These are phyloP conservation scores for Lodderomyces pseudojiufengensis DNA, from an alignment of 1,139 yeast species.

Conservation along the genomic window DNA sequence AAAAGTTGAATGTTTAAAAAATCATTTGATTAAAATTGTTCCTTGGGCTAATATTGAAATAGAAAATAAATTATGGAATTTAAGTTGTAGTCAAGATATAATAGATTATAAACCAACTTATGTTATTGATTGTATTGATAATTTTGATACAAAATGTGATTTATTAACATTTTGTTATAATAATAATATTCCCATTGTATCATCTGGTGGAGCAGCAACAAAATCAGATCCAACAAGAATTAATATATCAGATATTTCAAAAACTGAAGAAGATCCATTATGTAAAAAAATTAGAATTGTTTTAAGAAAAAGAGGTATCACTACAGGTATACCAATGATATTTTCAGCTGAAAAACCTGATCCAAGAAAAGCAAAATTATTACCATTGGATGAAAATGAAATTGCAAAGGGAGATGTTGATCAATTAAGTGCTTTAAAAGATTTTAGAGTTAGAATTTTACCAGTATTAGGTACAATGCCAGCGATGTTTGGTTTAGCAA, in stretches of 20 bases:
- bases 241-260: slow-evolving; percentile 43
- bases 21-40: slow-evolving; percentile 64
- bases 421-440: slow-evolving; percentile 79
- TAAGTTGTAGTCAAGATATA: slow-evolving; percentile 58
- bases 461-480: slow-evolving; percentile 98
- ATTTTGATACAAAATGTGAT: slow-evolving; percentile 92
- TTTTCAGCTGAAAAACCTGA: slow-evolving; percentile 96
- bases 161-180: slow-evolving; percentile 68
- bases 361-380: slow-evolving; percentile 80
- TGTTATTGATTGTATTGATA: slow-evolving; percentile 92
- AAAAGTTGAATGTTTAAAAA: slow-evolving; percentile 74
- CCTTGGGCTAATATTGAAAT: slow-evolving; percentile 91
- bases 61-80: slow-evolving; percentile 71
- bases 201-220: slow-evolving; percentile 97
- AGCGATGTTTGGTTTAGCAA: slow-evolving; percentile 87
- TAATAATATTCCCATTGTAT: slow-evolving; percentile 58
- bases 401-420: slow-evolving; percentile 78
- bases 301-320: slow-evolving; percentile 73
- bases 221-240: slow-evolving; percentile 48
- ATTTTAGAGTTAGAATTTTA: slow-evolving; percentile 87
- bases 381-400: slow-evolving; percentile 81
- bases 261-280: slow-evolving; percentile 86
- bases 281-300: slow-evolving; percentile 86
- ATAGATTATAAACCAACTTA: slow-evolving; percentile 61
- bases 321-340: slow-evolving; percentile 76